phyloP scores from a whole-genome alignment of 1,284 basidiomycete genomes.

The Cutaneotrichosporon sp. region DNA sequence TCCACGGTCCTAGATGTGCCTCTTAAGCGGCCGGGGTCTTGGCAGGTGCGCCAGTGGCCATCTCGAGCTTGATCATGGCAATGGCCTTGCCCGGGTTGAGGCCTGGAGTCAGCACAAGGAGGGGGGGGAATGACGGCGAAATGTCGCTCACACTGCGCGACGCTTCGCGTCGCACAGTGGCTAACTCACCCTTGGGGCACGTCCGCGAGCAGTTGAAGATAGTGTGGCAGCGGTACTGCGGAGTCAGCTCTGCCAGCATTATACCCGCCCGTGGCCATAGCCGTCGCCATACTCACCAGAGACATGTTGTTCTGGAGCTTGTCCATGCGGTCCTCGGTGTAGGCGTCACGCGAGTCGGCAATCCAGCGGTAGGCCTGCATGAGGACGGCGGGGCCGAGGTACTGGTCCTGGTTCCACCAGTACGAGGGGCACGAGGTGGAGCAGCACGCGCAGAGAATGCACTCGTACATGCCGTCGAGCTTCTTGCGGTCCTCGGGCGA shows the following conservation, averaged over 20 bases:
- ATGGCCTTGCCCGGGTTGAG: slow-evolving; percentile 80
- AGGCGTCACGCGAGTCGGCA: slow-evolving; percentile 86
- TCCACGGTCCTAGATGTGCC: too few relatives aligned
- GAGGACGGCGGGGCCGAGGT: slow-evolving; percentile 91
- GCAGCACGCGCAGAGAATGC: slow-evolving; percentile 71
- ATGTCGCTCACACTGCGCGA: not conserved
- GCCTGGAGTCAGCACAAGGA: not conserved
- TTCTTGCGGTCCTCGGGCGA: slow-evolving; percentile 87
- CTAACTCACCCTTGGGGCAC: slow-evolving; percentile 74
- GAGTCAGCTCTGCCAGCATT: too few relatives aligned
- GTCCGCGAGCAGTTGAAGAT: slow-evolving; percentile 92
- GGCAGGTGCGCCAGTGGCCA: slow-evolving; percentile 57
- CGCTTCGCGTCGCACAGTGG: not conserved
- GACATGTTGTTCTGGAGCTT: slow-evolving; percentile 92
- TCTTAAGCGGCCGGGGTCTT: not conserved
- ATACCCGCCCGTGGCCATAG: too few relatives aligned
- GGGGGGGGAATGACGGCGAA: not conserved
- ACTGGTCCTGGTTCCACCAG: slow-evolving; percentile 99
- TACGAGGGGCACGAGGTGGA: slow-evolving; percentile 90
- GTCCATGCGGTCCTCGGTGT: slow-evolving; percentile 77
- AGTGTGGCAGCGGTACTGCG: slow-evolving; percentile 86
- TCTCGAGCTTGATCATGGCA: slow-evolving; percentile 81
- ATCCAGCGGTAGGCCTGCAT: slow-evolving; percentile 98
- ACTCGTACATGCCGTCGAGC: slow-evolving; percentile 96
- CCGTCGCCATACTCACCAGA: slow-evolving; percentile 20